These are phyloP conservation scores for Fusarium armeniacum DNA, from an alignment of 2,329 filamentous ascomycete genomes.

Conservation along the genomic window DNA sequence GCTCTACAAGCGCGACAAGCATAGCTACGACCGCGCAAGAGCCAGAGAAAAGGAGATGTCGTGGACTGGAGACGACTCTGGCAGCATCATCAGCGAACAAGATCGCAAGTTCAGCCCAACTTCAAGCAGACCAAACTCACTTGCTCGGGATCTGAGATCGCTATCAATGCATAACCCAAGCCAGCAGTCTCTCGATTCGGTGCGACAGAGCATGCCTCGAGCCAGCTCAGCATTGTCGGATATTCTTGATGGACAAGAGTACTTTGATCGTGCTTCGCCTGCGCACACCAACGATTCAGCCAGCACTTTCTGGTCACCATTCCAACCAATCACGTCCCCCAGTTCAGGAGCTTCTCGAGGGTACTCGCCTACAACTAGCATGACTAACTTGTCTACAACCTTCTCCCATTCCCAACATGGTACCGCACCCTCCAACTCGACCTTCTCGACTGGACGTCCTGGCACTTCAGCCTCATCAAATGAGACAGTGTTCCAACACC, in stretches of 20 bases:
- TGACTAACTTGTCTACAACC: slow-evolving; percentile 68
- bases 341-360: slow-evolving; percentile 70
- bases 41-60: slow-evolving; percentile 62
- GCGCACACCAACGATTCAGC: slow-evolving; percentile 80
- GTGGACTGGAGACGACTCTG: slow-evolving; percentile 64
- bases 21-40: slow-evolving; percentile 65
- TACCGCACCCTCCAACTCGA: slow-evolving; percentile 61
- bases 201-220: slow-evolving; percentile 72
- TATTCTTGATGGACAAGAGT: slow-evolving; percentile 77
- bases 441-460: slow-evolving; percentile 68
- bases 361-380: slow-evolving; percentile 73
- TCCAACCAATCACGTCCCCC: slow-evolving; percentile 77
- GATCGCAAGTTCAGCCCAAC: slow-evolving; percentile 63
- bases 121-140: slow-evolving; percentile 63
- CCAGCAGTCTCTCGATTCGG: slow-evolving; percentile 78
- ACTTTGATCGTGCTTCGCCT: slow-evolving; percentile 77
- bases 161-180: slow-evolving; percentile 74
- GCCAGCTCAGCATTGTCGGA: slow-evolving; percentile 72
- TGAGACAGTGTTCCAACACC: slow-evolving; percentile 75
- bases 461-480: slow-evolving; percentile 77
- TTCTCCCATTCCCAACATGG: slow-evolving; percentile 61
- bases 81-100: slow-evolving; percentile 68
- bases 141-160: slow-evolving; percentile 69
- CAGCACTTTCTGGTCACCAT: slow-evolving; percentile 91
- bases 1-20: slow-evolving; percentile 83